phyloP scores from a whole-genome alignment of 2,329 filamentous ascomycete species.

The Fusarium nygamai region DNA sequence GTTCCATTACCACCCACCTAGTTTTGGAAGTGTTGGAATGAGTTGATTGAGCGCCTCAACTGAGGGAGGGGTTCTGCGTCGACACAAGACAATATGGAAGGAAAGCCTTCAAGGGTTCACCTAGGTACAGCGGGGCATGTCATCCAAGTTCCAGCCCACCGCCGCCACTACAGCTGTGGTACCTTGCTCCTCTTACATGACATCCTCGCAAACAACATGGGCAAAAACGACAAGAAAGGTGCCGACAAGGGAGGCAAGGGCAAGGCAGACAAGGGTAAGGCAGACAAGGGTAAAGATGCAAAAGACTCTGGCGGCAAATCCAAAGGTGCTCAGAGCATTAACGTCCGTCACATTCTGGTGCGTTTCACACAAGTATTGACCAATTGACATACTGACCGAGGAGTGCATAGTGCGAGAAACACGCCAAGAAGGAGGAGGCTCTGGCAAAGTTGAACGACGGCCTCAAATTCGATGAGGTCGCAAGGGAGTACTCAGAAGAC shows the following conservation, averaged over 20 bases:
- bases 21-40: neutral
- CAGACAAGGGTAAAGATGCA: constrained; percentile 32
- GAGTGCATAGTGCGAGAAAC: constrained; percentile 71
- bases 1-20: neutral
- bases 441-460: constrained; percentile 73
- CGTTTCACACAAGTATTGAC: neutral
- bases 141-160: constrained; percentile 17
- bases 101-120: constrained; percentile 27
- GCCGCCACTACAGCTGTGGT: constrained; percentile 4
- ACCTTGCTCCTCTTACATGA: constrained; percentile 13
- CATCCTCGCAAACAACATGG: constrained; percentile 43
- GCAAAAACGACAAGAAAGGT: constrained; percentile 55
- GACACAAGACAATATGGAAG: neutral
- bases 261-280: too few species aligned
- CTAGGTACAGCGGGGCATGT: constrained; percentile 25
- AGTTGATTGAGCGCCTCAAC: neutral
- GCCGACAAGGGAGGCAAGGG: constrained; percentile 50
- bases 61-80: neutral
- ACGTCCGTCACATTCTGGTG: constrained; percentile 77
- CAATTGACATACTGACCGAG: constrained; percentile 13
- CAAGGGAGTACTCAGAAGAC: constrained; percentile 77
- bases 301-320: constrained; percentile 52
- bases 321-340: constrained; percentile 73
- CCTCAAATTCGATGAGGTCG: constrained; percentile 79
- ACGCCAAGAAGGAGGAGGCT: constrained; percentile 81